Evolutionary conservation across 2,329 filamentous ascomycete species (phyloP).

Genomic region (Sporothrix variecibatus): DNA sequence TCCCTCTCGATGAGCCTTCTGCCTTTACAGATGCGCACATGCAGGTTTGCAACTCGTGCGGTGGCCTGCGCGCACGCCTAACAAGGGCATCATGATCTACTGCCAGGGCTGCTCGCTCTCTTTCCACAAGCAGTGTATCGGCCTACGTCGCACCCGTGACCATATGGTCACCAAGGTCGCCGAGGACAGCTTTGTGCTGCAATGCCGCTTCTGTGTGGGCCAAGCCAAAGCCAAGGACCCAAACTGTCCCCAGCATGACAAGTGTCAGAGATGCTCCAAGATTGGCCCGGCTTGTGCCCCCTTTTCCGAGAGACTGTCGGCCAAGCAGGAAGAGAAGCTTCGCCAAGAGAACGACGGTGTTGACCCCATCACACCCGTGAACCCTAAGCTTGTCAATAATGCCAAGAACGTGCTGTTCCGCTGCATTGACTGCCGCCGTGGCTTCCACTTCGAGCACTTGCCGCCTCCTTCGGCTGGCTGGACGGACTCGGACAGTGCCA

Average conservation of each 20-base stretch:
- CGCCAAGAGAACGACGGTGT: constrained; percentile 75
- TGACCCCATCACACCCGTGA: constrained; percentile 72
- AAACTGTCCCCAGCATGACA: constrained; percentile 67
- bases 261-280: constrained; percentile 69
- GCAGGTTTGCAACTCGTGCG: constrained; percentile 72
- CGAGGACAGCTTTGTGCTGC: constrained; percentile 76
- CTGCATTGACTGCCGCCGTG: constrained; percentile 73
- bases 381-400: constrained; percentile 70
- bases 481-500: constrained; percentile 43
- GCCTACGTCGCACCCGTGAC: constrained; percentile 71
- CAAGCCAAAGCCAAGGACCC: constrained; percentile 66
- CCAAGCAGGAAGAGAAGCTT: constrained; percentile 80
- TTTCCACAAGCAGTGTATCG: constrained; percentile 83
- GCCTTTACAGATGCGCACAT: constrained; percentile 72
- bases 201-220: constrained; percentile 84
- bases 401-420: constrained; percentile 76
- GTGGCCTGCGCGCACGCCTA: constrained; percentile 52
- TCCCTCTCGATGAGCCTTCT: constrained; percentile 57
- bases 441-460: constrained; percentile 83
- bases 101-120: constrained; percentile 88
- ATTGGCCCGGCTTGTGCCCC: constrained; percentile 70
- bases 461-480: constrained; percentile 50
- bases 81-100: constrained; percentile 72
- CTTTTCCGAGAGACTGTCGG: constrained; percentile 71
- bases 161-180: constrained; percentile 86